These are phyloP conservation scores for Pestalotiopsis sp. DNA, from an alignment of 2,329 filamentous ascomycete species.

Conservation along the genomic window DNA sequence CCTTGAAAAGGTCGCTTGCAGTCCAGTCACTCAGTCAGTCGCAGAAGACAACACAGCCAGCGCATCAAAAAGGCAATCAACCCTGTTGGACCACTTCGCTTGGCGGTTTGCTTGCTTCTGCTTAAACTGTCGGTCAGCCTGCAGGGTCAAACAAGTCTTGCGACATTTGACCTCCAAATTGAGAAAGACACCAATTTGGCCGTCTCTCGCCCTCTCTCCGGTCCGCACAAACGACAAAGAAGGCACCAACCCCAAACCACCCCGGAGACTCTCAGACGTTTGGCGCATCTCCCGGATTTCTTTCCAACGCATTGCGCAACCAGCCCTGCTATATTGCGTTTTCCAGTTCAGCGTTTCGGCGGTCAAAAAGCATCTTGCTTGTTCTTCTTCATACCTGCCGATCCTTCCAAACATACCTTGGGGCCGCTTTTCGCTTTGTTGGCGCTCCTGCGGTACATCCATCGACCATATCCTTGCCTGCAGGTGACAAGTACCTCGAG, in stretches of 20 bases:
- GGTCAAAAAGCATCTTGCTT: slow-evolving; percentile 3
- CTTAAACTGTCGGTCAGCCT: slow-evolving; percentile 5
- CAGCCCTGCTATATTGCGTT: slow-evolving; percentile 5
- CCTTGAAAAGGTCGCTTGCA: not conserved
- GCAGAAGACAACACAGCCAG: not conserved
- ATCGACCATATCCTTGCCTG: not conserved
- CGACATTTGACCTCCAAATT: slow-evolving; percentile 6
- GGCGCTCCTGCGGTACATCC: not conserved
- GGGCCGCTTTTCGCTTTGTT: not conserved
- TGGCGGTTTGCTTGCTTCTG: not conserved
- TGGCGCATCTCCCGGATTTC: not conserved
- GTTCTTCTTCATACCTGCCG: not conserved
- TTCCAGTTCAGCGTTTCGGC: not conserved
- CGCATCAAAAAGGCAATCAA: not conserved
- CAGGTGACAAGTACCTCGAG: not conserved
- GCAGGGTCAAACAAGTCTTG: not conserved
- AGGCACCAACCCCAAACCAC: not conserved
- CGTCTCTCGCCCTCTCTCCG: not conserved
- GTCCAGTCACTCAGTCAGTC: not conserved
- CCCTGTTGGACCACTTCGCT: not conserved
- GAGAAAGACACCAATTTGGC: not conserved
- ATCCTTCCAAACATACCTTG: not conserved
- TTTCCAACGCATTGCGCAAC: slow-evolving; percentile 10
- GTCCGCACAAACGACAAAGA: not conserved
- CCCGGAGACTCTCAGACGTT: not conserved